Evolutionary conservation across 352 stramenopile genomes (phyloP), one percentile per base, ranked within the genome.

Genomic region (Globisporangium orthogonon): DNA sequence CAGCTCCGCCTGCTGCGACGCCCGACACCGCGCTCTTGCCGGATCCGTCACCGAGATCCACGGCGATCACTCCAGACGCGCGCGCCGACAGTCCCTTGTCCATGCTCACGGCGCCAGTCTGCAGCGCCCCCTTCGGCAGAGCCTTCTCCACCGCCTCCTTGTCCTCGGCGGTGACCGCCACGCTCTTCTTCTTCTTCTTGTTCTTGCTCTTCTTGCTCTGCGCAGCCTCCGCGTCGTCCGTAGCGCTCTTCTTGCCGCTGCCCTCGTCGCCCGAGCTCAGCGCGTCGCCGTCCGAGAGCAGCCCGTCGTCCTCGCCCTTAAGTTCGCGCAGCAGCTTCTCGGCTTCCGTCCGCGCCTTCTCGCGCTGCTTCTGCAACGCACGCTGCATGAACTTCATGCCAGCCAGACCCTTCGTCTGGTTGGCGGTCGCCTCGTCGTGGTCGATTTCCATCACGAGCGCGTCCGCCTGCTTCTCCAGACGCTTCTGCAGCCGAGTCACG

Each of bases 301-400:
- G 52, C 0, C 62, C 70, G 35, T 11, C 50, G 11, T 84, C 70
- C 18, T 96, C 77, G 49, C 95, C 87, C 33, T 90, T 87, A 18
- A 99, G 86, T 78, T 99, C 96, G 28, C 78, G 70, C 47, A 99
- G 74, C 39, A 99, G 73, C 64, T 89, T 82, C 54, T 97, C 84
- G 0, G 95, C 95, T 65, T 99, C 96, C 37, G 86, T 68, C 13
- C 92, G 87, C 4, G 96, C 91, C 54, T 91, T 84, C 56, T 97
- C 83, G 48, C 94, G 79, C 72, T 99, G 95, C 63, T 94, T 95
- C 69, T 98, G 78, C 37, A 98, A 79, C n/a, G 95, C 96, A 31
- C 89, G 85, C 76, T 99, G 89, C 97, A 99, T 99, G 67, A 99
- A 99, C 50, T 97, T 96, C 82, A 99, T 96, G 52, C 96, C 88